phyloP scores from a whole-genome alignment of 2,329 filamentous ascomycete genomes.

The Escovopsis sp. region DNA sequence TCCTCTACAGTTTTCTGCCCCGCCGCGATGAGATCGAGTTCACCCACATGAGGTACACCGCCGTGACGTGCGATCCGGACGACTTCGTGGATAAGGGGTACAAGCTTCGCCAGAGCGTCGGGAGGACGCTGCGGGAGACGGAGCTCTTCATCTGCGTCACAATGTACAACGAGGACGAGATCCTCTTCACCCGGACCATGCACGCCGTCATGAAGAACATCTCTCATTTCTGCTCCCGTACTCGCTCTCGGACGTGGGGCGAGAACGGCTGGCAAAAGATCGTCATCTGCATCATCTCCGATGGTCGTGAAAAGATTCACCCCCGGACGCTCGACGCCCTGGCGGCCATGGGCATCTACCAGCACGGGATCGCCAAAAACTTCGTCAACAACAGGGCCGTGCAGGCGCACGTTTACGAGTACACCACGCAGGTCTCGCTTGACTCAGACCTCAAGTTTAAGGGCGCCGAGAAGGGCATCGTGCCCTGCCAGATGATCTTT shows the following conservation, averaged over 20 bases:
- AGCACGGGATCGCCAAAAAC: constrained; percentile 97
- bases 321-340: constrained; percentile 85
- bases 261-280: constrained; percentile 98
- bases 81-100: constrained; percentile 83
- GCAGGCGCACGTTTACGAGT: constrained; percentile 95
- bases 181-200: constrained; percentile 94
- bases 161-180: constrained; percentile 99
- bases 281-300: constrained; percentile 90
- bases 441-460: constrained; percentile 97
- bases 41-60: constrained; percentile 97
- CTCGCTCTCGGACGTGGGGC: constrained; percentile 89
- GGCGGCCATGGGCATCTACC: constrained; percentile 94
- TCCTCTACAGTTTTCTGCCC: constrained; percentile 91
- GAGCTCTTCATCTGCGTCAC: constrained; percentile 95
- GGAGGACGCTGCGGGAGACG: constrained; percentile 69
- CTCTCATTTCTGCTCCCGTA: constrained; percentile 84
- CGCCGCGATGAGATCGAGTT: constrained; percentile 89
- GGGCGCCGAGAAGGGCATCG: constrained; percentile 95
- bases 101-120: constrained; percentile 83
- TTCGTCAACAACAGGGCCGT: constrained; percentile 92
- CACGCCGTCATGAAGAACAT: constrained; percentile 98
- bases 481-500: constrained; percentile 96
- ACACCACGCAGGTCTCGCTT: constrained; percentile 93
- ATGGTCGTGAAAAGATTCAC: constrained; percentile 81
- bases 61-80: constrained; percentile 94